Conservation (phyloP, 805 yeast genomes). For the Ogataea degrootiae region DNA sequence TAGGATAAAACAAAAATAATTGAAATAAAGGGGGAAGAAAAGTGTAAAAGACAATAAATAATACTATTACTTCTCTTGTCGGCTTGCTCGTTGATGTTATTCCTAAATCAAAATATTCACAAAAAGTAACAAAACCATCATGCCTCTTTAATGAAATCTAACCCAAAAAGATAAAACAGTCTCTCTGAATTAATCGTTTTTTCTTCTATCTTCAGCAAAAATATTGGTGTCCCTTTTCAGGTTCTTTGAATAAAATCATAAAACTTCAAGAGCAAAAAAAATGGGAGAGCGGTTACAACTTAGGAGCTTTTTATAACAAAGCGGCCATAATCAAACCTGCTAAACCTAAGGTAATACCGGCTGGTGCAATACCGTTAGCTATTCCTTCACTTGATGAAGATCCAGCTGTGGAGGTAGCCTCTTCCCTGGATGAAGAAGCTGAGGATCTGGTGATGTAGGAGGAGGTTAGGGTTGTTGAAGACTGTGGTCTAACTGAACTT, state of each 20-base stretch:
- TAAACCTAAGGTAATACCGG: slow-evolving; percentile 29
- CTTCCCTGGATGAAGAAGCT: slow-evolving; percentile 13
- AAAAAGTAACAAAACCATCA: neutral
- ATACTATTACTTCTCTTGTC: too few species aligned
- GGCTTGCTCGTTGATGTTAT: too few species aligned
- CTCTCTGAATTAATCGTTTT: too few species aligned
- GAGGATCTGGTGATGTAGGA: slow-evolving; percentile 5
- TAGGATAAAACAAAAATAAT: neutral
- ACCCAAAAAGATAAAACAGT: too few species aligned
- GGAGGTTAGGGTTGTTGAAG: slow-evolving; percentile 8
- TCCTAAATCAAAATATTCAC: too few species aligned
- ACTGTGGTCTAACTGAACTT: slow-evolving; percentile 13
- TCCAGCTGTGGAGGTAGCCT: slow-evolving; percentile 17
- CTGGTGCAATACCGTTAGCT: slow-evolving; percentile 27
- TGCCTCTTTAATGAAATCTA: too few species aligned
- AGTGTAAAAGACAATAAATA: neutral
- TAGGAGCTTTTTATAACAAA: slow-evolving; percentile 22
- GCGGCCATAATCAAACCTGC: slow-evolving; percentile 35
- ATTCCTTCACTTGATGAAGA: slow-evolving; percentile 30
- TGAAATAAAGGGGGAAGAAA: neutral
- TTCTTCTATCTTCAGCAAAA: too few species aligned
- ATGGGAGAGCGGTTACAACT: neutral
- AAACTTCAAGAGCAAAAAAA: neutral
- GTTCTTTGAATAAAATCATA: too few species aligned
- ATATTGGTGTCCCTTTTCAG: too few species aligned